phyloP scores from a whole-genome alignment of 768 basidiomycete genomes.

The Phylloporus rhodoxanthus region DNA sequence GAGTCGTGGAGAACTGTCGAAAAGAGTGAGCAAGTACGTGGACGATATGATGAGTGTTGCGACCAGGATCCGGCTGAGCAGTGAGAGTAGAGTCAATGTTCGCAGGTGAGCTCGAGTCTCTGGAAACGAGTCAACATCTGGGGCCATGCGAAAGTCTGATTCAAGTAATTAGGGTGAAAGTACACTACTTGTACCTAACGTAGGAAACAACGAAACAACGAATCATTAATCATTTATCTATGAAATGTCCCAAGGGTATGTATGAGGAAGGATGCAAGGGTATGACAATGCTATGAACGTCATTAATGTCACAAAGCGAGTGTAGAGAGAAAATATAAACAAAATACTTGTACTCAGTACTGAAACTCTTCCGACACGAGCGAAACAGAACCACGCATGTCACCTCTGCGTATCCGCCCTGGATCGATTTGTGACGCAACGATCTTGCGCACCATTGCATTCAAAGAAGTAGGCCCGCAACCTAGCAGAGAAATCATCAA shows the following conservation, averaged over 20 bases:
- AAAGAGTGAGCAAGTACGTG: conserved; percentile 17
- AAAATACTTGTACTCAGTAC: conserved; percentile 29
- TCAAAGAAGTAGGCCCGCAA: conserved; percentile 68
- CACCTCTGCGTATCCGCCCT: conserved; percentile 44
- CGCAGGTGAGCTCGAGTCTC: conserved; percentile 13
- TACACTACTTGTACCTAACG: background rate
- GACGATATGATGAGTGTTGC: conserved; percentile 18
- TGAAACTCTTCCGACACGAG: conserved; percentile 67
- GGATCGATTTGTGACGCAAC: conserved; percentile 59
- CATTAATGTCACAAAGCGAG: background rate
- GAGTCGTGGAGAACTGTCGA: conserved; percentile 27
- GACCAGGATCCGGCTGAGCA: conserved; percentile 17
- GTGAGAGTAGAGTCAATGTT: conserved; percentile 18
- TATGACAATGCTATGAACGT: no score
- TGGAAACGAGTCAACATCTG: background rate
- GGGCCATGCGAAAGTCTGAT: background rate
- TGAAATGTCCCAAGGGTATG: background rate
- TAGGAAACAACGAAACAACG: background rate
- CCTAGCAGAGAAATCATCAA: conserved; percentile 33
- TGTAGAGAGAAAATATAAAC: background rate
- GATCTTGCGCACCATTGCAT: conserved; percentile 61
- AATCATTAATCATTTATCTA: background rate
- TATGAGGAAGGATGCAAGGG: no score
- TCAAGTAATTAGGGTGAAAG: background rate
- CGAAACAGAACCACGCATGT: conserved; percentile 52